Base-by-base conservation (phyloP, 1,284 basidiomycete genomes). In the Boletus coffeatus region DNA sequence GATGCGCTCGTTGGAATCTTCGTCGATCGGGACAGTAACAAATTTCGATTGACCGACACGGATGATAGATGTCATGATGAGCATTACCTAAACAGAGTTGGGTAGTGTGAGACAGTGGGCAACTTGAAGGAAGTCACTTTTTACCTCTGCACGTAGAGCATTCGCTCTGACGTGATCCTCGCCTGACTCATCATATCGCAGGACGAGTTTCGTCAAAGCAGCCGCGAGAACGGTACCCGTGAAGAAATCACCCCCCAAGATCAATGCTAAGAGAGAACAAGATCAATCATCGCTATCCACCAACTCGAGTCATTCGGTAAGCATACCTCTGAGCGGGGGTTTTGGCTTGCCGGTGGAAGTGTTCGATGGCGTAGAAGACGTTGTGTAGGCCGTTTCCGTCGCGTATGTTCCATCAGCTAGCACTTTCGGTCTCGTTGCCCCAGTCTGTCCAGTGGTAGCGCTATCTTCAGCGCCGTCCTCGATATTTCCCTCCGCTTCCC, bases 391-490 rank as follows among this genome's bases (percentile, higher is more conserved):
- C 0, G 94, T 94, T 79, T 99, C 97, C 4, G 96, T 98, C 1
- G 96, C 96, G 74, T 99, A 99, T 3, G 96, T 99, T 14, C 97
- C 97, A 72, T 99, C 97, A 21, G 95, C 95, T 52, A 98, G 81
- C 2, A 99, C 92, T 70, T 79, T 84, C 11, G 89, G 88, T 67
- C 74, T 76, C 58, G 71, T 74, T 59, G 71, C 71, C 74, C 70
- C 76, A 29, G 73, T 77, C 62, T 80, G 81, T 67, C 71, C 62
- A 16, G 59, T 41, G 10, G 76, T 78, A 60, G 75, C 77, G 14
- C 73, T 78, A 41, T 76, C 78, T 64, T 80, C 77, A 18, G 70
- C 75, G 10, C 73, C 79, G 53, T 79, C 78, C 25, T 69, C 73
- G 7, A 72, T 84, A 14, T 64, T 60, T 25, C 81, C 86, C 32